Conservation (phyloP, 805 yeast genomes). For the Kazachstania kunashirensis region DNA sequence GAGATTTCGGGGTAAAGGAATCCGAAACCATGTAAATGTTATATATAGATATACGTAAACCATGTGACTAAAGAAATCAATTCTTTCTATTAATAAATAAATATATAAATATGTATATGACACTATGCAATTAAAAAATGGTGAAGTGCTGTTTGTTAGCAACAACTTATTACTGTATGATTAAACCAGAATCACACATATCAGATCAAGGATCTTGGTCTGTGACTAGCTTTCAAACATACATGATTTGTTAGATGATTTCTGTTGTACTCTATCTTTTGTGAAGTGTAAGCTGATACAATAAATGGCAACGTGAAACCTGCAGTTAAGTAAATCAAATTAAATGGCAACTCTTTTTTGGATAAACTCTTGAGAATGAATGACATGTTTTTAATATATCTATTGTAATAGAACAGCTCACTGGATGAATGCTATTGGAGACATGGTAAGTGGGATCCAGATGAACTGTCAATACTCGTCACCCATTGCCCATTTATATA, state of each 20-base stretch:
- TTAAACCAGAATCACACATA: background rate
- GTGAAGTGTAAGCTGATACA: conserved; percentile 15
- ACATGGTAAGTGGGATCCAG: background rate
- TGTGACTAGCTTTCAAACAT: conserved; percentile 15
- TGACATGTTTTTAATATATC: background rate
- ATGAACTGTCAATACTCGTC: no score
- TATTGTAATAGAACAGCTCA: background rate
- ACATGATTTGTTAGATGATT: conserved; percentile 2
- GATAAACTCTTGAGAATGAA: background rate
- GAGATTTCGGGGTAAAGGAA: no score
- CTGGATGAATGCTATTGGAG: background rate
- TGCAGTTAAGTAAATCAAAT: conserved; percentile 1
- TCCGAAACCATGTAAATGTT: no score
- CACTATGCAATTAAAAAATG: background rate
- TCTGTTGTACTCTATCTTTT: conserved; percentile 5
- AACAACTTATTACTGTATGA: no score
- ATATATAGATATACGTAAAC: no score
- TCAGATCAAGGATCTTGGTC: conserved; percentile 8
- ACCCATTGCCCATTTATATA: no score
- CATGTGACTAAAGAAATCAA: background rate
- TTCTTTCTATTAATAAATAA: conserved; percentile 1
- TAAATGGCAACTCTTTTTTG: conserved; percentile 1
- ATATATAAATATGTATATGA: background rate
- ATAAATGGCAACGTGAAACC: conserved; percentile 23
- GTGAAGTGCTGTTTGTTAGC: background rate